Conservation (phyloP, 2,329 filamentous ascomycete genomes). For the Colletotrichum tofieldiae region DNA sequence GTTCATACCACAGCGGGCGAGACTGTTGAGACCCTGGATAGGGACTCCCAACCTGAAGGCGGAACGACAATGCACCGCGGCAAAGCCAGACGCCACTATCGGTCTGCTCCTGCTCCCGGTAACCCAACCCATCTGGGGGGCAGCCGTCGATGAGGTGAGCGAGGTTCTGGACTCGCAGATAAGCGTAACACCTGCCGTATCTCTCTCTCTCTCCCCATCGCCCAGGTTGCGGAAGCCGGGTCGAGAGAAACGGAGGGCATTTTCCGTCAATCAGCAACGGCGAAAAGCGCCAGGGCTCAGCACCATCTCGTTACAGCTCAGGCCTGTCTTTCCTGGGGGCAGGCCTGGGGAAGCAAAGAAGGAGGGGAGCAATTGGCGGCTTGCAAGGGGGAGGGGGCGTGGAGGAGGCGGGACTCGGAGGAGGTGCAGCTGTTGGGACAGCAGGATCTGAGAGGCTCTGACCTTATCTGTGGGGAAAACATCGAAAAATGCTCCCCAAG, state of each 20-base stretch:
- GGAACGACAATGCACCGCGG: neutral
- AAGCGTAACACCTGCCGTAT: conserved; percentile 18
- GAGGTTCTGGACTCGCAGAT: neutral
- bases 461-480: conserved; percentile 43
- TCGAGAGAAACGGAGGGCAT: conserved; percentile 14
- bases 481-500: conserved; percentile 38
- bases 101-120: neutral
- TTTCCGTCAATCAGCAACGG: conserved; percentile 36
- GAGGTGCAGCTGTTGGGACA: conserved; percentile 21
- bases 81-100: neutral
- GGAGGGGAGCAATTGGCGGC: conserved; percentile 1
- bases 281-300: conserved; percentile 19
- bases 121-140: neutral
- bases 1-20: neutral
- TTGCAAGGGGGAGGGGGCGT: conserved; percentile 12
- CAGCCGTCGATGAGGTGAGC: neutral
- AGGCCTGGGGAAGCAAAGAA: conserved; percentile 17
- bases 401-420: neutral
- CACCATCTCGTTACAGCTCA: neutral
- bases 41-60: neutral
- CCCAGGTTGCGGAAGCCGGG: neutral
- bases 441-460: conserved; percentile 20
- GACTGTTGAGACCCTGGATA: conserved; percentile 5
- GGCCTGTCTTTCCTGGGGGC: neutral
- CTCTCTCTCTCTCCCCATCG: neutral